Conservation (phyloP, 2,329 filamentous ascomycete species). For the Aspergillus sp. region DNA sequence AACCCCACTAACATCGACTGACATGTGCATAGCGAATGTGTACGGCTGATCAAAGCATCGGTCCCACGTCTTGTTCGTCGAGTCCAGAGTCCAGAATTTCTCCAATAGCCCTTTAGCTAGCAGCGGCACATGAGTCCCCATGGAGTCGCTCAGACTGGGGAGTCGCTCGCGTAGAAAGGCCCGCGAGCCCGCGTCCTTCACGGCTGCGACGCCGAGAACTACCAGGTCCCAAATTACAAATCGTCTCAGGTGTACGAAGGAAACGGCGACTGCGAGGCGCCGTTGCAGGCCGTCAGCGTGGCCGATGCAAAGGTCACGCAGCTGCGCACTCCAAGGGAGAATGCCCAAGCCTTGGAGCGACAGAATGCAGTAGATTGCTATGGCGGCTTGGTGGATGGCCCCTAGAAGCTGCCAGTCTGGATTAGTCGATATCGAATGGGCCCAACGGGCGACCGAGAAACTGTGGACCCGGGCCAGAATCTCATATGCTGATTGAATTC, state of each 20-base stretch:
- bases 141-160: constrained; percentile 23
- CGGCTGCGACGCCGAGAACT: constrained; percentile 37
- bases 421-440: constrained; percentile 20
- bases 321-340: constrained; percentile 19
- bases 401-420: constrained; percentile 31
- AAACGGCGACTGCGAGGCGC: constrained; percentile 20
- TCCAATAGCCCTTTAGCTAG: constrained; percentile 32
- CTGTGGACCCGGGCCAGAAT: constrained; percentile 27
- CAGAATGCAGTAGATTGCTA: constrained; percentile 37
- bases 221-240: constrained; percentile 39
- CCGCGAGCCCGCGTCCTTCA: constrained; percentile 18
- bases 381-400: constrained; percentile 31
- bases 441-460: constrained; percentile 33
- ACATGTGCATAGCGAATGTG: too few relatives aligned
- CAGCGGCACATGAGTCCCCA: constrained; percentile 32
- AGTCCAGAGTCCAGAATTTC: constrained; percentile 35
- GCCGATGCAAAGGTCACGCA: constrained; percentile 7
- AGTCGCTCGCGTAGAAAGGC: constrained; percentile 29
- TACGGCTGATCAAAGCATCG: too few relatives aligned
- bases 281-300: not conserved
- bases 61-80: constrained; percentile 3
- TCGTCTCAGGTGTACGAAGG: constrained; percentile 15
- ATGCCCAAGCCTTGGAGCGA: constrained; percentile 36
- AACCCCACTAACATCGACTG: too few relatives aligned
- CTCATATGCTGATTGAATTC: constrained; percentile 15